Base-by-base conservation (phyloP, 495 filamentous ascomycete species). In the Letharia lupina region DNA sequence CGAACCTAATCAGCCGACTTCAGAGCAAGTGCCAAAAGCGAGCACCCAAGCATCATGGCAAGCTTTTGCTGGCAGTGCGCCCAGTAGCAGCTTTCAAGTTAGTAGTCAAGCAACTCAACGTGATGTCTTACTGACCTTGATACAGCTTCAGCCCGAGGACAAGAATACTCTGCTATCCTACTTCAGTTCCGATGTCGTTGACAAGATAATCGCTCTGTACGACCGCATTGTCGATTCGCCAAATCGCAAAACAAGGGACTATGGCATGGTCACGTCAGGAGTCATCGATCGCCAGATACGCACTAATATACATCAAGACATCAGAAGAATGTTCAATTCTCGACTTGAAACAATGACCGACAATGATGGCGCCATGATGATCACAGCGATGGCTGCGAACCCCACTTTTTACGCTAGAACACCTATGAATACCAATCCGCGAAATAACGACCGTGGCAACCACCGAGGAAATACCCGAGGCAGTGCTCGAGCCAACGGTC, bases 251-350 rank as follows among this genome's bases (percentile, higher is more conserved):
- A 73, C 76, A 13, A 77, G 68, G 37, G 81, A 82, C 18, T 70
- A 79, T 10, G 79, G 78, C 20, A 76, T 70, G 40, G 67, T 85
- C 47, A 68, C 63, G 20, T 74, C 77, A 12, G 69, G 75, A 41
- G 66, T 73, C 8, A 81, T 91, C 28, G 83, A 89, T 65, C 85
- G 88, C 54, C 78, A 82, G 42, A 68, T 79, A 45, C 87, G 89
- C 23, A 84, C 86, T 63, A 74, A 81, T 52, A 81, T 90, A 33
- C 89, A 93, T 74, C 77, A 82, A 68, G 73, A 77, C 1, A 76
- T 92, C n/a, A 86, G 89, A 33, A 82, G 82, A 8, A 84, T 91
- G 31, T 91, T 91, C 74, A 75, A 76, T 44, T 83, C 81, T n/a
- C 80, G 83, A 54, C 75, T 93, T 15, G 87, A 91, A 65, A 89